Evolutionary conservation across 345 rosid species (phyloP), one percentile per base, ranked within the genome.

Genomic region (Hibiscus mutabilis): DNA sequence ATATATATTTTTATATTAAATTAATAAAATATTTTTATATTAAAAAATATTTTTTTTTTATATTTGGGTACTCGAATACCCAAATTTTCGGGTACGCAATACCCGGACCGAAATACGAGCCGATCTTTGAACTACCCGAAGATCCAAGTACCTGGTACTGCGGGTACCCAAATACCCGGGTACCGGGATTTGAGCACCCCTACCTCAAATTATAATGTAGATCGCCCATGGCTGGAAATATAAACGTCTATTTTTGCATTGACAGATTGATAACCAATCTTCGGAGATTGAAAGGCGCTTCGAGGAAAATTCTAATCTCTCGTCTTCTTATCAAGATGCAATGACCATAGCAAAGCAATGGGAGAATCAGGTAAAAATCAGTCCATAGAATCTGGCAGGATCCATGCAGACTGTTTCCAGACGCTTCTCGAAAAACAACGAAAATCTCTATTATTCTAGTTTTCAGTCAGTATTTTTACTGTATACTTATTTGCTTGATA

Each of bases 211-310:
- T n/a, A n/a, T n/a, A n/a, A n/a, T n/a, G n/a, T n/a, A n/a, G n/a
- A n/a, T n/a, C n/a, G n/a, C n/a, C n/a, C n/a, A n/a, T n/a, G n/a
- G n/a, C n/a, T 40, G 69, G 76, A 33, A 49, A 4, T 67, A 46
- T 51, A 40, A 60, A 37, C 24, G 37, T 56, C 47, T 47, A 51
- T 33, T 70, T 37, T 63, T 64, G 71, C 73, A 47, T 60, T 71
- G 68, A 42, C 88, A 94, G 98, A 89, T 92, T 84, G 99, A 95
- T 83, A 85, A 82, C 79, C 99, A 92, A 81, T 92, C 99, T 76
- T 85, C 94, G 62, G 99, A 92, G 85, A 92, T 95, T 74, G 98
- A 95, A 86, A 89, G 69, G 73, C 93, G 92, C 55, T 95, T 92
- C 72, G 98, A 95, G 79, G 97, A 92, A 74, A 92, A 95, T 76